Evolutionary conservation across 768 basidiomycete genomes (phyloP).

Genomic region (Panus rudis): DNA sequence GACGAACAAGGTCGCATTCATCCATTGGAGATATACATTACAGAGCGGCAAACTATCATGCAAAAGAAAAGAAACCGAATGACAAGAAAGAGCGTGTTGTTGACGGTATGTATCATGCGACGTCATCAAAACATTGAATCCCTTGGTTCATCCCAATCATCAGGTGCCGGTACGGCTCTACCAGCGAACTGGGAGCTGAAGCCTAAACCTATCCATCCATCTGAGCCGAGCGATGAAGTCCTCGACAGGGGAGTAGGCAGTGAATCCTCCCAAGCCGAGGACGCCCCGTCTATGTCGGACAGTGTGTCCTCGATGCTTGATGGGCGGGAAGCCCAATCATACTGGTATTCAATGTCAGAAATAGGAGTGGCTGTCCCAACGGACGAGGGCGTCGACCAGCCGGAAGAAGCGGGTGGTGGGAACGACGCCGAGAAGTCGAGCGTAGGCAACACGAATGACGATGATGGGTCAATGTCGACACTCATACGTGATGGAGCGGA

Average conservation of each 20-base stretch:
- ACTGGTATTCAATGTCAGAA: conserved; percentile 19
- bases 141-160: conserved; percentile 4
- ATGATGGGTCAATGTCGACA: conserved; percentile 43
- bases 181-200: conserved; percentile 35
- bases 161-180: not conserved
- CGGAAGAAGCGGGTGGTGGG: conserved; percentile 15
- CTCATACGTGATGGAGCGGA: not conserved
- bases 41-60: too few species aligned
- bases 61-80: too few species aligned
- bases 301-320: conserved; percentile 3
- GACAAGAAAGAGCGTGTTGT: too few species aligned
- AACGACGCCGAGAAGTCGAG: conserved; percentile 62
- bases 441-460: conserved; percentile 71
- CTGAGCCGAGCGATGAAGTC: conserved; percentile 18
- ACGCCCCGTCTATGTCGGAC: conserved; percentile 3
- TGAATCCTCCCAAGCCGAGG: conserved; percentile 19
- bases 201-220: conserved; percentile 25
- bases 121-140: conserved; percentile 6
- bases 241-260: not conserved
- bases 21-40: too few species aligned
- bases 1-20: too few species aligned
- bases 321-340: conserved; percentile 16
- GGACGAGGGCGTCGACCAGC: conserved; percentile 9
- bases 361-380: conserved; percentile 7
- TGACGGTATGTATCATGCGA: too few species aligned